Evolutionary conservation across 345 rosid genomes (phyloP), one percentile per base, ranked within the genome.

Genomic region (Mallotus nudiflorus): DNA sequence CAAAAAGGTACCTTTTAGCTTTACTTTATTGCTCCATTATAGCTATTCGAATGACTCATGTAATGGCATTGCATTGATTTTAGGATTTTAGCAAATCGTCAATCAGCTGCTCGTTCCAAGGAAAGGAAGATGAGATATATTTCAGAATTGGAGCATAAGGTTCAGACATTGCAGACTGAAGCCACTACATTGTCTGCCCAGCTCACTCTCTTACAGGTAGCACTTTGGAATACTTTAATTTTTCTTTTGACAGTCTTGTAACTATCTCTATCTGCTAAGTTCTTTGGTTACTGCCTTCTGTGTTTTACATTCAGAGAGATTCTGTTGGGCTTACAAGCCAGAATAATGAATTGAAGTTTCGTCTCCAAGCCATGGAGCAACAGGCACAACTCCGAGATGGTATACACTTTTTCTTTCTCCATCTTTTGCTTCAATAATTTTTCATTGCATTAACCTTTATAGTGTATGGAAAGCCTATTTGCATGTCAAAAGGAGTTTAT

Each of bases 351-450:
- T 75, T 94, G 66, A 94, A 94, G 79, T 94, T 89, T 71, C 92
- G 98, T 65, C 96, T 93, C 68, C 95, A 91, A 86, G 95, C 98
- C 76, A 89, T 91, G 98, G 98, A 93, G 66, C 98, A 93, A 76
- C 98, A 93, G 71, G 98, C 95, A 15, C 88, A 88, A 59, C 98
- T 93, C 52, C 89, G 98, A 9, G 92, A 93, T 75, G 98, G 98
- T 93, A 89, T 10, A 25, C 16, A 19, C 6, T 6, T 44, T 39
- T 48, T 42, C 20, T 28, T 24, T 22, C 2, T 9, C 15, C 18
- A 33, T 44, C 40, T 42, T 56, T 7, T n/a, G 16, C 13, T 63
- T 45, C 8, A 63, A 40, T 46, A 28, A 9, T 18, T 9, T 8
- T 29, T 22, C 55, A 8, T 65, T 46, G 27, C 22, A 16, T 65